Conservation (phyloP, 495 filamentous ascomycete genomes). For the Neurospora sp. region DNA sequence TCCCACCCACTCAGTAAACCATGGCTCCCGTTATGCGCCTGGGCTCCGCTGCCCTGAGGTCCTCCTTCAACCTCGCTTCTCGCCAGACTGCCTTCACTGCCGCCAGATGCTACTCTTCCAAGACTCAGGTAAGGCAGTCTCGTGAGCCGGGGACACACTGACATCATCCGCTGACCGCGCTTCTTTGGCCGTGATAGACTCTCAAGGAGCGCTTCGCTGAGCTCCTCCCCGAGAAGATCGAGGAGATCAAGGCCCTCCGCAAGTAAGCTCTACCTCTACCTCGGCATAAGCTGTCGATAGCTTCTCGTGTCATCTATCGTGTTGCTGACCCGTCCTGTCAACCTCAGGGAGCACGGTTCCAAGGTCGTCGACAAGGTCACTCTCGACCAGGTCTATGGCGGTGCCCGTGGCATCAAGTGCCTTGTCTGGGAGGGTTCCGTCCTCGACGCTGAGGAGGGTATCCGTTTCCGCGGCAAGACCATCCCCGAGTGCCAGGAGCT, state of each 20-base stretch:
- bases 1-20: conserved; percentile 22
- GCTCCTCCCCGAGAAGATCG: conserved; percentile 86
- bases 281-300: neutral
- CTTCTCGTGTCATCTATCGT: neutral
- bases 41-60: conserved; percentile 62
- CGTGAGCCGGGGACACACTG: conserved; percentile 10
- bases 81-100: conserved; percentile 68
- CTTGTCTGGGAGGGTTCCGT: conserved; percentile 99
- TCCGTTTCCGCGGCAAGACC: conserved; percentile 96
- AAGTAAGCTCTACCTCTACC: conserved; percentile 51
- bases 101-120: conserved; percentile 80
- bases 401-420: conserved; percentile 96
- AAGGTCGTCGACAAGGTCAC: conserved; percentile 97
- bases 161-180: conserved; percentile 23
- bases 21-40: conserved; percentile 79
- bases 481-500: conserved; percentile 97
- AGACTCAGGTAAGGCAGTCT: conserved; percentile 59
- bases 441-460: conserved; percentile 95
- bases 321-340: conserved; percentile 8
- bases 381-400: conserved; percentile 97
- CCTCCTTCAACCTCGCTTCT: conserved; percentile 52
- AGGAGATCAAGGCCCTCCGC: conserved; percentile 95
- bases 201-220: conserved; percentile 98
- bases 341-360: conserved; percentile 72
- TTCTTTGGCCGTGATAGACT: conserved; percentile 45